Evolutionary conservation across 2,329 filamentous ascomycete genomes (phyloP).

Genomic region (Raffaelea ambrosiae): DNA sequence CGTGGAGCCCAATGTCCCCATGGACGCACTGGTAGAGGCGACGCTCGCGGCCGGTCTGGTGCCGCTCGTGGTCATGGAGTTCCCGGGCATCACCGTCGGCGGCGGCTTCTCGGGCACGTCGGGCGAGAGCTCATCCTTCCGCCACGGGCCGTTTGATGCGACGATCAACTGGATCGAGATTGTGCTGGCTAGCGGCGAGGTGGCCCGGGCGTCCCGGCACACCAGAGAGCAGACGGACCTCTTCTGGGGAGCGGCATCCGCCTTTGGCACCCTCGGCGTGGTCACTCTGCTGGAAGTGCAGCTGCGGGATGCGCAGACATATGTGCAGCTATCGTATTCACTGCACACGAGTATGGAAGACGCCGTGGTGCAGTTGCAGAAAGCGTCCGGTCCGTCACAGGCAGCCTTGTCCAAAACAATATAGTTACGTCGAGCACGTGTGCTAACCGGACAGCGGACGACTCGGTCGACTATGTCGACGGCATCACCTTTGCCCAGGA

Average conservation of each 20-base stretch:
- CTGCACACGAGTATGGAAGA: slow-evolving; percentile 31
- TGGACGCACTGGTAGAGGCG: slow-evolving; percentile 54
- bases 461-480: slow-evolving; percentile 53
- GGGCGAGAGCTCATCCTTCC: slow-evolving; percentile 59
- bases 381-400: too few relatives aligned
- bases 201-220: slow-evolving; percentile 36
- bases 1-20: slow-evolving; percentile 62
- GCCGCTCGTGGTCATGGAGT: slow-evolving; percentile 61
- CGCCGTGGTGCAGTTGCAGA: slow-evolving; percentile 32
- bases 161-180: slow-evolving; percentile 56
- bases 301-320: slow-evolving; percentile 42
- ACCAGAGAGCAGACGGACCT: slow-evolving; percentile 38
- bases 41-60: slow-evolving; percentile 47
- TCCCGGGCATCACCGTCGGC: slow-evolving; percentile 60
- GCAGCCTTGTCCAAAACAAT: slow-evolving; percentile 7
- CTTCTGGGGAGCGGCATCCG: slow-evolving; percentile 50
- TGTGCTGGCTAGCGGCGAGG: slow-evolving; percentile 48
- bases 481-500: slow-evolving; percentile 53
- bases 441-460: not conserved
- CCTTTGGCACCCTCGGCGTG: slow-evolving; percentile 53
- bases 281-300: slow-evolving; percentile 51
- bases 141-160: slow-evolving; percentile 57
- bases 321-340: slow-evolving; percentile 47
- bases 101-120: slow-evolving; percentile 59
- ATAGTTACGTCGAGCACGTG: slow-evolving; percentile 6